Base-by-base conservation (phyloP, 805 yeast species). In the Lipomyces mesembrius region DNA sequence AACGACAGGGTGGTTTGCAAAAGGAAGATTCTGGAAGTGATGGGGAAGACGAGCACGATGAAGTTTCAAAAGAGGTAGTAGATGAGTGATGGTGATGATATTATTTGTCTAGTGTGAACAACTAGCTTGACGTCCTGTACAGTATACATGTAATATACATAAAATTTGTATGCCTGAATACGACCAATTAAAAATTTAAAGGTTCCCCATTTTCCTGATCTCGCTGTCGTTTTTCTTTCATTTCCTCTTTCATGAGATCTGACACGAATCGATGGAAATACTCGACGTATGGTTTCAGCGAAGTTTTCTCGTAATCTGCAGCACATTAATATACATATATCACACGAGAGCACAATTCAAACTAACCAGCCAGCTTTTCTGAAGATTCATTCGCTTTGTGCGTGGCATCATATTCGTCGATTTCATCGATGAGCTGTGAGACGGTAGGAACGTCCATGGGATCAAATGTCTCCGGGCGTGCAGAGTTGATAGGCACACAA, bases 391-490 rank as follows among this genome's bases (percentile, higher is more conserved):
- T 61, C 9, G 20, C 43, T 17, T 14, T 20, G 29, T 57, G 61
- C 2, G 35, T 46, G 14, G 14, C 49, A 17, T 62, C 66, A 59
- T 63, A 73, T 27, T 73, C 71, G 60, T 86, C 90, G 70, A 89
- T 82, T 74, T 92, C 93, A 32, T 81, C 78, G 66, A 90, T 88
- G 29, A 94, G 78, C 51, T 80, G 80, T 60, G 85, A 79, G 66
- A 93, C 80, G 68, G 87, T 90, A 20, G 98, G 98, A 1, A 96
- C 93, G 12, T 80, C 81, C 70, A 84, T 83, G 1, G 98, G 98
- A 73, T 89, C 87, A 75, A 94, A 95, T 3, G 86, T 86, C 20
- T 73, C 74, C 25, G 72, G 66, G 52, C 79, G 75, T 3, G 69
- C 75, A 0, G 78, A 68, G 61, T 77, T 79, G 57, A 83, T 76